A percentile compares a stretch with the other conserved stretches of the same genome.
Evolutionary conservation across 2,329 filamentous ascomycete species (phyloP).

Genomic region (Cucurbitaria berberidis): DNA sequence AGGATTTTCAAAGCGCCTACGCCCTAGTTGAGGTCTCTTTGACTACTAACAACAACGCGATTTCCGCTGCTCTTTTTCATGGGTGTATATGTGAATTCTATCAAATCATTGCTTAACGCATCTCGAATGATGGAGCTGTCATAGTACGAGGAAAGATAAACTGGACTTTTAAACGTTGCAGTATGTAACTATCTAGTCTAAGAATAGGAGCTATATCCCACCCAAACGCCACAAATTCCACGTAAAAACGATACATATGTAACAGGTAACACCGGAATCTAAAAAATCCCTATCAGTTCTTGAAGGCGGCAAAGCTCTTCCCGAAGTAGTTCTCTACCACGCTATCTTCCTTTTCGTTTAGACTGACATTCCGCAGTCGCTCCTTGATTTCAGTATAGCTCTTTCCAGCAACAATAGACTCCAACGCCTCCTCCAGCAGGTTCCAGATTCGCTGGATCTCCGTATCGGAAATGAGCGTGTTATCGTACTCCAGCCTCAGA

Average conservation of each 20-base stretch:
- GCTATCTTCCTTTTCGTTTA: background rate
- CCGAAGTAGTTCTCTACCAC: slow-evolving; percentile 1
- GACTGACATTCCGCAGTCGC: background rate
- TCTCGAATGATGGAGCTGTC: too few relatives aligned
- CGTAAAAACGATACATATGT: background rate
- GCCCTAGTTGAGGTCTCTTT: too few relatives aligned
- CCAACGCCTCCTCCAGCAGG: slow-evolving; percentile 1
- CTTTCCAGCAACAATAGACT: background rate
- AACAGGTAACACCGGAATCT: too few relatives aligned
- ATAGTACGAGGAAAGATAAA: too few relatives aligned
- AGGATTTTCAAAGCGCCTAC: too few relatives aligned
- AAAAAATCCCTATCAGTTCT: background rate
- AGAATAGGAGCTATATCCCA: background rate
- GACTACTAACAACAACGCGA: background rate
- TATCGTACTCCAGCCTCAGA: slow-evolving; percentile 16
- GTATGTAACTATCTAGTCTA: background rate
- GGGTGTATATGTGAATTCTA: background rate
- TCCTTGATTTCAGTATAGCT: slow-evolving; percentile 3
- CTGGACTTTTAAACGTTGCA: background rate
- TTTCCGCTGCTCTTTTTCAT: background rate
- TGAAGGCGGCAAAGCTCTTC: background rate
- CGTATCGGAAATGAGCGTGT: slow-evolving; percentile 2
- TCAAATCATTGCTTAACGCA: too few relatives aligned
- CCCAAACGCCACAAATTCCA: background rate
- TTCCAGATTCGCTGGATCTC: slow-evolving; percentile 2